These are phyloP conservation scores for Calonectria henricotiae DNA, from an alignment of 2,329 filamentous ascomycete species.

Conservation along the genomic window DNA sequence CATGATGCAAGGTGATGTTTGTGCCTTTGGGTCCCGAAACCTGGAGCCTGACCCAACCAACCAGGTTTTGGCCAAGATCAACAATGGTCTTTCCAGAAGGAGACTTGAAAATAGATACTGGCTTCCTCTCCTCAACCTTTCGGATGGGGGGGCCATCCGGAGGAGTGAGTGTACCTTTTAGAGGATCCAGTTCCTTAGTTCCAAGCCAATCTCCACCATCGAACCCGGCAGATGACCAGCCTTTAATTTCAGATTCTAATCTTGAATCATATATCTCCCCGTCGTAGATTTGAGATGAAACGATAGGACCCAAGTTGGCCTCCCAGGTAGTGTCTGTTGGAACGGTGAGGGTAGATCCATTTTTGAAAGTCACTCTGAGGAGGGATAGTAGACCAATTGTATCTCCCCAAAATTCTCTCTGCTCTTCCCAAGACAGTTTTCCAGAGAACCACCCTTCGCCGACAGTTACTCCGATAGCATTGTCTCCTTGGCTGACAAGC, in stretches of 20 bases:
- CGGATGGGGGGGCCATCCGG: slow-evolving; percentile 64
- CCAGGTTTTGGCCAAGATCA: slow-evolving; percentile 74
- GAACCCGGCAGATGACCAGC: slow-evolving; percentile 51
- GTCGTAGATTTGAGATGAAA: slow-evolving; percentile 64
- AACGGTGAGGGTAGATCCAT: slow-evolving; percentile 52
- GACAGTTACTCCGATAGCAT: slow-evolving; percentile 60
- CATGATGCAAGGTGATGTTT: slow-evolving; percentile 61
- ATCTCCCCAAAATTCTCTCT: slow-evolving; percentile 57
- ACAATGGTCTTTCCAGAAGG: slow-evolving; percentile 64
- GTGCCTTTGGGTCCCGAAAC: slow-evolving; percentile 59
- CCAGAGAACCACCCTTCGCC: slow-evolving; percentile 66
- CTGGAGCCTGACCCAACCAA: slow-evolving; percentile 65
- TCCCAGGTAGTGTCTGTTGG: slow-evolving; percentile 61
- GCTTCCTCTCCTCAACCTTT: slow-evolving; percentile 54
- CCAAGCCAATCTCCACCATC: slow-evolving; percentile 52
- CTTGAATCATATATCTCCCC: slow-evolving; percentile 67
- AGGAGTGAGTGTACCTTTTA: slow-evolving; percentile 56
- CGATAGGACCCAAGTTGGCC: slow-evolving; percentile 53
- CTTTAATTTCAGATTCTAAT: slow-evolving; percentile 52
- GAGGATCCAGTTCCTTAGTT: slow-evolving; percentile 53
- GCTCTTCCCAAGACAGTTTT: slow-evolving; percentile 52
- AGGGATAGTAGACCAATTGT: slow-evolving; percentile 57
- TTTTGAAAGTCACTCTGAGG: slow-evolving; percentile 56
- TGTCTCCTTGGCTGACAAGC: slow-evolving; percentile 58
- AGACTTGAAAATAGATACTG: slow-evolving; percentile 53